Percentiles rank a stretch among this genome's conserved stretches.
Evolutionary conservation across 1,284 basidiomycete genomes (phyloP).

Genomic region (Sporisorium graminicola): DNA sequence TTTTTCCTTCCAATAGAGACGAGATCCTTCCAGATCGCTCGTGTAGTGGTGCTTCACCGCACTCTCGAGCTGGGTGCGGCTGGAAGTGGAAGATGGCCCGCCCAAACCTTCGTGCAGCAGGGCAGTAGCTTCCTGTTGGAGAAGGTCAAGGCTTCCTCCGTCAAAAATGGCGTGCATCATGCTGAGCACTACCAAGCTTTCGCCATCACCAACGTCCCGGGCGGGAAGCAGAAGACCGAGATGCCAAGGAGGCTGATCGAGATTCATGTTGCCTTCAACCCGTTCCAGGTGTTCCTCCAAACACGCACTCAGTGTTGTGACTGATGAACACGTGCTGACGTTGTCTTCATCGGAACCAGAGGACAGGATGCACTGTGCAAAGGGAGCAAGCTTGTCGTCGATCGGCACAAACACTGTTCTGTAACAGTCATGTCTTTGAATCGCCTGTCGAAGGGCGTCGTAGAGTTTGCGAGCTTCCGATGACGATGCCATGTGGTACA

Average conservation of each 20-base stretch:
- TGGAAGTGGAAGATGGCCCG: background rate
- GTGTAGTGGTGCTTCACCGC: conserved; percentile 18
- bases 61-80: conserved; percentile 5
- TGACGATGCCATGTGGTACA: background rate
- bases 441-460: conserved; percentile 1
- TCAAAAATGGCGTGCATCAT: conserved; percentile 37
- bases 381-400: conserved; percentile 31
- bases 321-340: background rate
- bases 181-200: conserved; percentile 13
- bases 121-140: conserved; percentile 10
- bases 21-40: conserved; percentile 14
- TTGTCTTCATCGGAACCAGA: conserved; percentile 2
- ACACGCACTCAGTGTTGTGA: background rate
- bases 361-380: conserved; percentile 28
- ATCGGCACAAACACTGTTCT: conserved; percentile 24
- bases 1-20: conserved; percentile 14
- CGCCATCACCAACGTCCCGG: background rate
- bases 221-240: conserved; percentile 12
- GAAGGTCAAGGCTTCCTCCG: conserved; percentile 24
- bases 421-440: conserved; percentile 6
- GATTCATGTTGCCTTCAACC: conserved; percentile 4
- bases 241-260: conserved; percentile 23
- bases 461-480: conserved; percentile 6
- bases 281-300: conserved; percentile 8
- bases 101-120: background rate